phyloP scores from a whole-genome alignment of 1,284 basidiomycete genomes.

The Mycena sp. region DNA sequence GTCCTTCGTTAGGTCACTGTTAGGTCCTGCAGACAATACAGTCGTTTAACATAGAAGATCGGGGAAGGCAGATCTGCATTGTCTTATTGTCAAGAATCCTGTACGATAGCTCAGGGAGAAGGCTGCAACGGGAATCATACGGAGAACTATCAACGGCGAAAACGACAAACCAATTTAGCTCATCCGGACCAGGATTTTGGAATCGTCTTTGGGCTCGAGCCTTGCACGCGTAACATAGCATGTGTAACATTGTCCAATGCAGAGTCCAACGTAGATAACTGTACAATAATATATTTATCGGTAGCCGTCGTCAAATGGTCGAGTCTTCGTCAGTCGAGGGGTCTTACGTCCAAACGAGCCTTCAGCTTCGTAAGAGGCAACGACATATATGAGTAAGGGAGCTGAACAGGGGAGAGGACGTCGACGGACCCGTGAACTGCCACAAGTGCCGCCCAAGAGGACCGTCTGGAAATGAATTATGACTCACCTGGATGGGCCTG shows the following conservation, averaged over 20 bases:
- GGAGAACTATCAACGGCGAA: no score
- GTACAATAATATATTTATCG: slow-evolving; percentile 13
- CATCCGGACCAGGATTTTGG: neutral
- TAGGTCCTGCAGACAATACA: no score
- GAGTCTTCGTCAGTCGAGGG: slow-evolving; percentile 48
- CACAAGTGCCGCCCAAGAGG: slow-evolving; percentile 34
- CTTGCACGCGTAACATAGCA: neutral
- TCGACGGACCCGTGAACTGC: slow-evolving; percentile 37
- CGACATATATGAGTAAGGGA: slow-evolving; percentile 32
- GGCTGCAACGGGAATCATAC: no score
- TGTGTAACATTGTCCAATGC: slow-evolving; percentile 19
- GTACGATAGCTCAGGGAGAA: no score
- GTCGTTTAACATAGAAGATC: no score
- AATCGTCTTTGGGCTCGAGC: no score
- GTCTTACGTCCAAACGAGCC: slow-evolving; percentile 63
- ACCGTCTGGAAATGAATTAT: slow-evolving; percentile 27
- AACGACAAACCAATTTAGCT: neutral
- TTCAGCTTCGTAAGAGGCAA: slow-evolving; percentile 50
- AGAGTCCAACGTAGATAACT: slow-evolving; percentile 24
- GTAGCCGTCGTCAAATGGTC: slow-evolving; percentile 19
- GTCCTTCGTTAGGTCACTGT: no score
- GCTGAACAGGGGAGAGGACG: slow-evolving; percentile 21
- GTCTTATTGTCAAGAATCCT: no score
- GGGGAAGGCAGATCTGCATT: no score
- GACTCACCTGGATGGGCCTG: slow-evolving; percentile 64